Evolutionary conservation across 2,329 filamentous ascomycete genomes (phyloP), one percentile per base, ranked within the genome.

Genomic region (Albophoma yamanashiensis): DNA sequence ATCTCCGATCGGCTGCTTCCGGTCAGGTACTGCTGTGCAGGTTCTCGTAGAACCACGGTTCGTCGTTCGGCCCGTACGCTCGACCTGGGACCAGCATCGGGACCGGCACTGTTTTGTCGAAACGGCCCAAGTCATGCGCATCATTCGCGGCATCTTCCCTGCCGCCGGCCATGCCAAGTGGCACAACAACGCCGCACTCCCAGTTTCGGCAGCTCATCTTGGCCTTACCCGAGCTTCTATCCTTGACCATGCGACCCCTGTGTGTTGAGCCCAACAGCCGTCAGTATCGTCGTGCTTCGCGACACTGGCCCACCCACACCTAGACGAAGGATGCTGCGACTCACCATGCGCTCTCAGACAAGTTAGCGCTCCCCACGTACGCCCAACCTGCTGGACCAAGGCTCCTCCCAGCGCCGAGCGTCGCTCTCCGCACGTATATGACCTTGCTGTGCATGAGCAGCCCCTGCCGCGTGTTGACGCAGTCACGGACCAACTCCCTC

Each of bases 321-420:
- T 34, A 22, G 22, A 31, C 27, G 47, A 52, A 52, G 27, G 27
- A 14, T 38, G 17, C 36, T 45, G 58, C n/a, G 43, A 77, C 85
- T 78, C 75, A 91, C 89, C 94, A 99, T 38, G 94, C 94, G 70
- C 89, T 92, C 73, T 97, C 92, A 0, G 92, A 96, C 36, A 96
- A 75, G 74, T 99, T 99, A 9, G 91, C 91, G 67, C 91, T 96
- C 20, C 94, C 94, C 43, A 96, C 76, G 69, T 97, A 97, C 2
- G 83, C 88, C 88, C 91, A 97, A 5, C 86, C 85, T 61, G 63
- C 34, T 50, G 56, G 50, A 31, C 58, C 47, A 40, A 47, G 15
- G 42, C 59, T 56, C 27, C 39, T 56, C 25, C 38, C 31, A 25
- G 63, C 43, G 38, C 47, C 56, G 52, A 47, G 39, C 57, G 59